Evolutionary conservation across 176 grass and related monocot genomes (phyloP).

Genomic region (Pontederia crassipes): DNA sequence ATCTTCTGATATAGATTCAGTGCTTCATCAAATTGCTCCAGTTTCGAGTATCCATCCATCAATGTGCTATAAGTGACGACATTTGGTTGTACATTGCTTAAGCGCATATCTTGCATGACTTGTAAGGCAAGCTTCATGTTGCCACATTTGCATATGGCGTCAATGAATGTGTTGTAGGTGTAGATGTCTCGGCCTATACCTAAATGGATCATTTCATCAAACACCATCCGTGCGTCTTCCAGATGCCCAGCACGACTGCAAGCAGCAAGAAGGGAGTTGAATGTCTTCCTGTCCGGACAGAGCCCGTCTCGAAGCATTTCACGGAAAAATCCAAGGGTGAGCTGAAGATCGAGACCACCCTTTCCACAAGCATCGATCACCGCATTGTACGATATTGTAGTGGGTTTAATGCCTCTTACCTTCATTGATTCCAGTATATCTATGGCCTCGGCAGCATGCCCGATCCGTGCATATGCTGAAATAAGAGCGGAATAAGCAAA

Average conservation of each 20-base stretch:
- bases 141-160: slow-evolving; percentile 96
- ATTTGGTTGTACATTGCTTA: slow-evolving; percentile 61
- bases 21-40: slow-evolving; percentile 89
- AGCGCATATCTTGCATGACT: slow-evolving; percentile 68
- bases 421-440: slow-evolving; percentile 67
- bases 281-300: slow-evolving; percentile 84
- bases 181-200: slow-evolving; percentile 90
- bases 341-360: slow-evolving; percentile 61
- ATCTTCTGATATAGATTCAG: slow-evolving; percentile 66
- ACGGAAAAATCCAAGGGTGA: slow-evolving; percentile 73
- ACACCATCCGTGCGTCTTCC: slow-evolving; percentile 59
- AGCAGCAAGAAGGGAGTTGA: slow-evolving; percentile 88
- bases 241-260: slow-evolving; percentile 82
- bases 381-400: slow-evolving; percentile 77
- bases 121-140: slow-evolving; percentile 80
- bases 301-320: slow-evolving; percentile 78
- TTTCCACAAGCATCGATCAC: slow-evolving; percentile 92
- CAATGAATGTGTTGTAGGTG: slow-evolving; percentile 96
- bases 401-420: slow-evolving; percentile 47
- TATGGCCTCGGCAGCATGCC: slow-evolving; percentile 64
- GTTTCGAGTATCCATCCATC: slow-evolving; percentile 90
- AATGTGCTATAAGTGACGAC: slow-evolving; percentile 97
- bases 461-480: slow-evolving; percentile 83
- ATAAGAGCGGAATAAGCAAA: slow-evolving; percentile 75
- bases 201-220: slow-evolving; percentile 95